These are phyloP conservation scores for Cutaneotrichosporon mucoides DNA, from an alignment of 1,284 basidiomycete genomes.

Conservation along the genomic window DNA sequence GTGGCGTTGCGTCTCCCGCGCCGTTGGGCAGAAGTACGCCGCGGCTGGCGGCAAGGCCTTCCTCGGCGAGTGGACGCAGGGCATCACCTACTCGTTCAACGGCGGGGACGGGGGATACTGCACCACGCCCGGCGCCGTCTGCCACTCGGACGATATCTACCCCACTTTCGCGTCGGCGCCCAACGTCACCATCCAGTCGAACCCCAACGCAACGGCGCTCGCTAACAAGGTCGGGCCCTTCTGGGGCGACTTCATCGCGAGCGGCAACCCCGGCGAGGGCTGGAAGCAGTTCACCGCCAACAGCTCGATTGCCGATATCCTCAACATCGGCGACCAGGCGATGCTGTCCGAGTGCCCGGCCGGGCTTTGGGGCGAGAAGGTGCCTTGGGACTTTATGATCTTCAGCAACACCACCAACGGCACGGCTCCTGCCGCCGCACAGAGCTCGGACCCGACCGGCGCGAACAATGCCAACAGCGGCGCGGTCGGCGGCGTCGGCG, in stretches of 20 bases:
- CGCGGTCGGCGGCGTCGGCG: background rate
- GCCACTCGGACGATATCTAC: constrained; percentile 46
- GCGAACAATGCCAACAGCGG: background rate
- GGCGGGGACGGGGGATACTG: constrained; percentile 49
- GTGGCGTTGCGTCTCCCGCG: constrained; percentile 61
- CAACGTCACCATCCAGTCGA: background rate
- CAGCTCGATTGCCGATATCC: constrained; percentile 12
- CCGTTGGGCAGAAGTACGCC: constrained; percentile 64
- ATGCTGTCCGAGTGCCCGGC: constrained; percentile 21
- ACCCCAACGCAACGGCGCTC: background rate
- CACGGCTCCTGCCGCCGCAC: background rate
- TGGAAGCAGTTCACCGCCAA: constrained; percentile 18
- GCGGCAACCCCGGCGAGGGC: constrained; percentile 22
- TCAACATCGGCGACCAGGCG: constrained; percentile 20
- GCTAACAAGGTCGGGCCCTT: constrained; percentile 18
- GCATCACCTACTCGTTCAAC: constrained; percentile 61
- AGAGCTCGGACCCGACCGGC: background rate
- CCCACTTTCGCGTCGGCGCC: constrained; percentile 32
- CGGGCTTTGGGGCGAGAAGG: constrained; percentile 33
- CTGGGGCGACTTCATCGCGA: constrained; percentile 39
- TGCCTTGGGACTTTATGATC: constrained; percentile 39
- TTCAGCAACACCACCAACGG: constrained; percentile 15
- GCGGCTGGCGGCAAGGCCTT: constrained; percentile 61
- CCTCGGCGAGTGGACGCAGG: constrained; percentile 64
- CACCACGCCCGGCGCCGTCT: constrained; percentile 26